Evolutionary conservation across 257 asterid genomes (phyloP), one percentile per base, ranked within the genome.

Genomic region (Vinca minor): DNA sequence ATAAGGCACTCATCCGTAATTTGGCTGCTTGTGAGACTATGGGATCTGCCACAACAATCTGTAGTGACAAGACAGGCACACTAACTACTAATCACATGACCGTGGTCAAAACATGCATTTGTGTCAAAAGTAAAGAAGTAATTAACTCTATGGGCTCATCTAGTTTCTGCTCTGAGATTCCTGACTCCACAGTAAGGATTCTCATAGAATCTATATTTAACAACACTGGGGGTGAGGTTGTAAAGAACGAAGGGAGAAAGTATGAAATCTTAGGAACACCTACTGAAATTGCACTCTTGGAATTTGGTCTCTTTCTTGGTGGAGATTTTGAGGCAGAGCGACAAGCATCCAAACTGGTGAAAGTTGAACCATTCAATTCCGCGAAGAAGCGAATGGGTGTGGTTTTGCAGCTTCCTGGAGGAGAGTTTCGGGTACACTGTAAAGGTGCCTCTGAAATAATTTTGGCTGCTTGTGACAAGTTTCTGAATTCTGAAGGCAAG

Each of bases 31-130:
- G 97, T 71, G 97, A 90, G 74, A 90, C 97, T 59, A 90, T 90
- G 97, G 97, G 97, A 63, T 90, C 97, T 66, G 85, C 97, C 59
- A 90, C 97, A 25, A 85, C 92, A 63, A 90, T 90, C 52, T 90
- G 97, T 59, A 90, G 97, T 72, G 97, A 90, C 81, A 90, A 90
- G 80, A 90, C 97, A 14, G 97, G 97, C 62, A 90, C 97, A 9
- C 78, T 89, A 67, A 89, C 97, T 4, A 85, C 95, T 23, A 89
- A 89, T 73, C 95, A 83, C 68, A 88, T 86, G 96, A 71, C 95
- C 8, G 94, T 89, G 47, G 96, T 86, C 8, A 89, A 89, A 75
- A 77, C 91, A 18, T 86, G 91, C 75, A 54, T 89, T 64, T 77
- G 84, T 38, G 84, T 83, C 67, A 72, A 81, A 63, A 65, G 61